Percentiles rank a stretch among this genome's conserved stretches.
Evolutionary conservation across 192 early-diverging fungal species (phyloP).

Genomic region (Umbelopsis vinacea): DNA sequence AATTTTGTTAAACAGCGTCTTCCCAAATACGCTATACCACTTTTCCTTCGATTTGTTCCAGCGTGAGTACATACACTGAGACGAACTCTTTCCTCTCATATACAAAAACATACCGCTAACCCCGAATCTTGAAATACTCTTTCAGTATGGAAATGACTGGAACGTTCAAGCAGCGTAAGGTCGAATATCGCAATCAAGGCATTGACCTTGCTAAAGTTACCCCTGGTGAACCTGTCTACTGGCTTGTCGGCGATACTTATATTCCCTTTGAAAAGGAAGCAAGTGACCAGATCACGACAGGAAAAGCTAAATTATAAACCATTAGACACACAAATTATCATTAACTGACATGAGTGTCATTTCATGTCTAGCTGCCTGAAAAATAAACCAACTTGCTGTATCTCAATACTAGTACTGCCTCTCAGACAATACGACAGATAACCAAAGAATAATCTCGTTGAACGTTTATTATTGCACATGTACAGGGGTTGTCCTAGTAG

Average conservation of each 20-base stretch:
- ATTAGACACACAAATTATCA: background rate
- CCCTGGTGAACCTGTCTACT: conserved; percentile 42
- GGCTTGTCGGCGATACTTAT: conserved; percentile 50
- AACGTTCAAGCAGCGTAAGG: conserved; percentile 59
- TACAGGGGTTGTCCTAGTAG: conserved; percentile 23
- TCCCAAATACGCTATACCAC: conserved; percentile 68
- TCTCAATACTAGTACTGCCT: no score
- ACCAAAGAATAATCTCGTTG: conserved; percentile 1
- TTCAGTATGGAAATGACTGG: conserved; percentile 52
- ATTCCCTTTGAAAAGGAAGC: conserved; percentile 43
- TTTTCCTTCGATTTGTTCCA: conserved; percentile 61
- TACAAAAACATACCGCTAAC: background rate
- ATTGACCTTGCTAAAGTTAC: conserved; percentile 43
- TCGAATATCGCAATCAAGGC: conserved; percentile 49
- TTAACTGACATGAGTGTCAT: background rate
- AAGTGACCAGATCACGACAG: conserved; percentile 17
- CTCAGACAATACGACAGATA: no score
- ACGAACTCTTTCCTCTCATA: background rate
- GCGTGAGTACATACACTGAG: conserved; percentile 30
- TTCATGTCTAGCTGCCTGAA: background rate
- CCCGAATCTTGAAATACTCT: background rate
- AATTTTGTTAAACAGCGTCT: conserved; percentile 41
- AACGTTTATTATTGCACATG: conserved; percentile 26
- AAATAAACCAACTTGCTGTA: no score
- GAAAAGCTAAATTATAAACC: conserved; percentile 36